Evolutionary conservation across 148 eudicot species (phyloP), one percentile per base, ranked within the genome.

Genomic region (Gaultheria prostrata): DNA sequence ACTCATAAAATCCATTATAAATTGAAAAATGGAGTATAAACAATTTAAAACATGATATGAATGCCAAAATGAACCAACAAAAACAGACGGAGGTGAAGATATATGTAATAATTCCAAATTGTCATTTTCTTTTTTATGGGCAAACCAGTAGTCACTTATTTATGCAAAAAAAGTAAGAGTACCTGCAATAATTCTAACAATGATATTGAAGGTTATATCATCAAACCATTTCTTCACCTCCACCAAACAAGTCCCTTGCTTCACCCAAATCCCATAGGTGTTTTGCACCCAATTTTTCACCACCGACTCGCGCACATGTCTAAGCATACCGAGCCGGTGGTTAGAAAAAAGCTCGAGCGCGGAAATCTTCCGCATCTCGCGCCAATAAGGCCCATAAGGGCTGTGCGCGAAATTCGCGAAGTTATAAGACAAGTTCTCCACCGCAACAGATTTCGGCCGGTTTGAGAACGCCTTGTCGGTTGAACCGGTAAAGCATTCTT

Each of bases 311-410:
- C 72, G 17, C 0, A 67, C 72, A 33, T 67, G 72, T 1, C 2
- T 67, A 13, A 67, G 72, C 72, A 28, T 26, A 3, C 1, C 6
- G 14, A 65, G 71, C 71, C 15, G 71, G 71, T 65, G 71, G 71
- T 65, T 65, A 6, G 71, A 65, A 32, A 65, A 65, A 0, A 28
- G 71, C 71, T 65, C 33, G 17, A 65, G 71, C 17, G 12, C 12
- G 4, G 71, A 10, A 4, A 28, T 65, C 71, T 65, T 65, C 17
- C 71, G 71, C 33, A 28, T 65, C 71, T 65, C 71, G 7, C 71
- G 71, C 71, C 71, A 65, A 28, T 26, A 65, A 4, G 71, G 71
- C 17, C 71, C 71, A 65, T 65, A 65, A 26, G 71, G 71, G 71
- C 33, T 71, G 11, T 14, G 18, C n/a, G 9, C 43, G 9, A 71